Percentiles rank a stretch among this genome's conserved stretches.
Conservation (phyloP, 768 basidiomycete species). For the Tylopilus rubrobrunneus region DNA sequence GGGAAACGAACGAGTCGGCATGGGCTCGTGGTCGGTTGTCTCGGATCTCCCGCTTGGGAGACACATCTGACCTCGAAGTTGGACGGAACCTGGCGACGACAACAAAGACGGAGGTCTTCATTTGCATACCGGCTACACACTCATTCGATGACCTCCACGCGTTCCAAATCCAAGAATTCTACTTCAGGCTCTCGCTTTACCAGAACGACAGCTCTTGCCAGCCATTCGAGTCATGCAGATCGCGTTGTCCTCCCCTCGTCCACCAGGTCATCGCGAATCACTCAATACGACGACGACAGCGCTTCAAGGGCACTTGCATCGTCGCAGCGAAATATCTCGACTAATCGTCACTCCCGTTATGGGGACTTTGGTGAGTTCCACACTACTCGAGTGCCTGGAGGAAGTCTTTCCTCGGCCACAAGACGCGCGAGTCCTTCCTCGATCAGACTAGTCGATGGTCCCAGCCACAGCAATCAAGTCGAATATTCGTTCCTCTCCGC, state of each 20-base stretch:
- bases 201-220: slow-evolving; percentile 8
- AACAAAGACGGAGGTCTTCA: not conserved
- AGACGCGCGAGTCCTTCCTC: slow-evolving; percentile 20
- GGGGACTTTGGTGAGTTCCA: slow-evolving; percentile 8
- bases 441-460: slow-evolving; percentile 22
- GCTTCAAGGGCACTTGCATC: not conserved
- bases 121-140: slow-evolving; percentile 9
- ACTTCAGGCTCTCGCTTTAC: slow-evolving; percentile 7
- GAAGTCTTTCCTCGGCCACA: not conserved
- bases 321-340: not conserved
- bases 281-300: not conserved
- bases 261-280: not conserved
- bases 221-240: slow-evolving; percentile 5
- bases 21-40: slow-evolving; percentile 26
- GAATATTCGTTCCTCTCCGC: slow-evolving; percentile 25
- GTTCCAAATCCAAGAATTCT: not conserved
- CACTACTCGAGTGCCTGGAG: not conserved
- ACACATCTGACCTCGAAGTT: slow-evolving; percentile 16
- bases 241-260: not conserved
- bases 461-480: slow-evolving; percentile 10
- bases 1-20: slow-evolving; percentile 2
- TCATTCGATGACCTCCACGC: not conserved
- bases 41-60: slow-evolving; percentile 33
- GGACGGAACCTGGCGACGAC: slow-evolving; percentile 7
- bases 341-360: not conserved